Evolutionary conservation across 352 stramenopile species (phyloP), one percentile per base, ranked within the genome.

Genomic region (Phytophthora foliorum): DNA sequence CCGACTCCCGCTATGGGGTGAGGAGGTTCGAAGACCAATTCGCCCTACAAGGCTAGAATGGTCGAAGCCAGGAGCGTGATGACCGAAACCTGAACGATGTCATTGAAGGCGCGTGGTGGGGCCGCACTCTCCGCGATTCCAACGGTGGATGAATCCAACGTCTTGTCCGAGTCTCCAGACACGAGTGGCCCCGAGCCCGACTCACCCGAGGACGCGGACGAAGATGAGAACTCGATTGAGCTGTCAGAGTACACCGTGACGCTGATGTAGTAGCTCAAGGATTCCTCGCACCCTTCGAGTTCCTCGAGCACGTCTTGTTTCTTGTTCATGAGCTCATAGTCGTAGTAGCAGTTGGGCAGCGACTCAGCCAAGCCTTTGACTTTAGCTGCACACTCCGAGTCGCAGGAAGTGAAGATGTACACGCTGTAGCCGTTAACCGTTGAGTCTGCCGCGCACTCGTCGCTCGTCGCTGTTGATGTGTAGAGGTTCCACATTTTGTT

Each of bases 301-400:
- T 68, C 58, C 10, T 64, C 45, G 19, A 69, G 58, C 5, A 65
- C 52, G 9, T 74, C 59, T 13, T 70, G 21, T 64, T 82, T 79
- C 45, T 82, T 82, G 63, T 80, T 80, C 19, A 48, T 59, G 27
- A 24, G 39, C 19, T 79, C 70, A 31, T 78, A 80, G 21, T 67
- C 48, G 44, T 82, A 82, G 50, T 72, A 77, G 60, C 71, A 82
- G 36, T 82, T 66, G 3, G 70, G 70, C 14, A 82, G 51, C 0
- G 45, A 45, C 4, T 62, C 39, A 4, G 45, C 75, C 7, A 82
- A 52, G 7, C 58, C 32, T 13, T 61, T 67, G 21, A 82, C 19
- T 41, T 57, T 57, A 11, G 44, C 17, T n/a, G 61, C 71, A 22
- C 74, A 82, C 5, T 51, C 45, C 6, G 74, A 77, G 48, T 58